These are phyloP conservation scores for Phytophthora kernoviae DNA, from an alignment of 352 stramenopile genomes.

Conservation along the genomic window DNA sequence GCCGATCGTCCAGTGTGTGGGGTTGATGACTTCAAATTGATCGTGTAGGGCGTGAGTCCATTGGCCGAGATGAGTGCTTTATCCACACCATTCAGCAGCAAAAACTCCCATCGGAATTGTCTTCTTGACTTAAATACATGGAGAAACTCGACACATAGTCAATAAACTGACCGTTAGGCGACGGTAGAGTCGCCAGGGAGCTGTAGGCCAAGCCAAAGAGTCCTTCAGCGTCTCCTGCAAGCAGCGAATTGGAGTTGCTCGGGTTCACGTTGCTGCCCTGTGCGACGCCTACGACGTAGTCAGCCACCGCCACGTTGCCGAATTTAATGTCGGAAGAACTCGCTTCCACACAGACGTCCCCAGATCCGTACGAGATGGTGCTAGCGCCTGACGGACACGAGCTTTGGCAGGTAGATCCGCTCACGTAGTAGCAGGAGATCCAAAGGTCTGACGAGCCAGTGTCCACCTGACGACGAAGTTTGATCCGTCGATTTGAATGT, in stretches of 20 bases:
- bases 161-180: slow-evolving; percentile 51
- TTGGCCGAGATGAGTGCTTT: slow-evolving; percentile 52
- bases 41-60: slow-evolving; percentile 44
- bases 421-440: slow-evolving; percentile 70
- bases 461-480: slow-evolving; percentile 67
- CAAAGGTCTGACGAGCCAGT: slow-evolving; percentile 82
- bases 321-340: slow-evolving; percentile 45
- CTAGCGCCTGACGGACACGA: slow-evolving; percentile 45
- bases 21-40: slow-evolving; percentile 55
- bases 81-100: slow-evolving; percentile 74
- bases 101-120: slow-evolving; percentile 59
- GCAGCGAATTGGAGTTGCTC: slow-evolving; percentile 34
- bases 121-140: slow-evolving; percentile 57
- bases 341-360: slow-evolving; percentile 63
- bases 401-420: slow-evolving; percentile 36
- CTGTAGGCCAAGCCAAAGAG: slow-evolving; percentile 71
- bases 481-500: slow-evolving; percentile 47
- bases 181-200: slow-evolving; percentile 55
- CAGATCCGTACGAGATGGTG: slow-evolving; percentile 70
- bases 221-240: slow-evolving; percentile 56
- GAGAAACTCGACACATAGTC: slow-evolving; percentile 73
- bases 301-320: slow-evolving; percentile 42
- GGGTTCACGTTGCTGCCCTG: slow-evolving; percentile 56
- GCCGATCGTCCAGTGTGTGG: slow-evolving; percentile 71
- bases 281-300: slow-evolving; percentile 67